phyloP scores from a whole-genome alignment of 805 yeast species.

The Metschnikowia amazonensis region DNA sequence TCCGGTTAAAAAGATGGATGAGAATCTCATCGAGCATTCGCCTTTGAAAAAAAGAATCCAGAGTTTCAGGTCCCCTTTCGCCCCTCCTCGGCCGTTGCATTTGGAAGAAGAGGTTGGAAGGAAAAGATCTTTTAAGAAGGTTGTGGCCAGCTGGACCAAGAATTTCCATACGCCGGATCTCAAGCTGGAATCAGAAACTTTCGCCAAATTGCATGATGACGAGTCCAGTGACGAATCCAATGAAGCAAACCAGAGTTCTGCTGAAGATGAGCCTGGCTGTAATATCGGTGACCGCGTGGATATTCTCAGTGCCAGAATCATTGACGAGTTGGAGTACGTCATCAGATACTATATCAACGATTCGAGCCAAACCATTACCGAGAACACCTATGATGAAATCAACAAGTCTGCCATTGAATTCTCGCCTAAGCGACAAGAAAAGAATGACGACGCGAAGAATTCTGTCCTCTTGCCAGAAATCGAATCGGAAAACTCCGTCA shows the following conservation, averaged over 20 bases:
- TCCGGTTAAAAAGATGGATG: constrained; percentile 58
- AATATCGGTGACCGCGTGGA: constrained; percentile 46
- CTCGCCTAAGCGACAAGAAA: constrained; percentile 4
- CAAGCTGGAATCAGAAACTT: constrained; percentile 3
- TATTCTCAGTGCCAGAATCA: constrained; percentile 63
- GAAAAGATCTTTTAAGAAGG: constrained; percentile 33
- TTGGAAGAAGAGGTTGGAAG: constrained; percentile 23
- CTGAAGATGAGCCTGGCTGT: background rate
- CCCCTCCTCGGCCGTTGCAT: constrained; percentile 3
- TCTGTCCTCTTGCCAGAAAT: background rate
- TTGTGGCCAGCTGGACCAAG: constrained; percentile 42
- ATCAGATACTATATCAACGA: constrained; percentile 40
- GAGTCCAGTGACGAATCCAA: constrained; percentile 17
- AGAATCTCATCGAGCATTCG: constrained; percentile 2
- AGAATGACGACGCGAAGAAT: background rate
- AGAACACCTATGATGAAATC: constrained; percentile 10
- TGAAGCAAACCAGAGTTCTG: constrained; percentile 11
- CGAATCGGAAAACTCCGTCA: background rate
- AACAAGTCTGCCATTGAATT: constrained; percentile 9
- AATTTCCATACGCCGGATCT: constrained; percentile 22
- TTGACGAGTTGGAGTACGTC: constrained; percentile 61
- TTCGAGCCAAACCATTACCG: constrained; percentile 9
- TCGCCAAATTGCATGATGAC: background rate
- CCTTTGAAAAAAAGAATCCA: background rate
- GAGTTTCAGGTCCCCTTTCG: background rate